Conservation (phyloP, 257 asterid genomes). For the Nicotiana otophora region DNA sequence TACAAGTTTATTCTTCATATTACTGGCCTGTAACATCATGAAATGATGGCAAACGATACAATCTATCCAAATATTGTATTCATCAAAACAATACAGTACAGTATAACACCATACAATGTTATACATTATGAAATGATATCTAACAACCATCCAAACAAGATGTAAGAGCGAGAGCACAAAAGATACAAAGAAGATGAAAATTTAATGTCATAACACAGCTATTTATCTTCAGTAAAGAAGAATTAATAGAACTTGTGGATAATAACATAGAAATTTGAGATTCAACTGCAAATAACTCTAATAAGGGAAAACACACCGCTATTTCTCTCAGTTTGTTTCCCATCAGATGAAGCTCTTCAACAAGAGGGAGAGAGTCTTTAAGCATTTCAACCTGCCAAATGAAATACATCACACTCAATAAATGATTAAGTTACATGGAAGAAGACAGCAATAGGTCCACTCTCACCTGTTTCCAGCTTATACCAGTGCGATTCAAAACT, state of each 20-base stretch:
- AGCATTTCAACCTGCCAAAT: slow-evolving; percentile 70
- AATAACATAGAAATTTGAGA: neutral
- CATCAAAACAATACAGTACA: no score
- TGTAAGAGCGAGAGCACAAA: neutral
- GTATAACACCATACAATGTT: no score
- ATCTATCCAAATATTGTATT: no score
- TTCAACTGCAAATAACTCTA: slow-evolving; percentile 3
- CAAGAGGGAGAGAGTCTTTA: slow-evolving; percentile 52
- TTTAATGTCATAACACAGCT: neutral
- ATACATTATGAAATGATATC: no score
- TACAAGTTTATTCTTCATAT: no score
- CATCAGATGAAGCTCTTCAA: slow-evolving; percentile 89
- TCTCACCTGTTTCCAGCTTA: slow-evolving; percentile 72
- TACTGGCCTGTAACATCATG: no score
- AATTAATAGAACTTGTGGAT: neutral
- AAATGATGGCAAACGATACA: no score
- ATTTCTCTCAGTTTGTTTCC: slow-evolving; percentile 69
- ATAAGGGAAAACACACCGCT: slow-evolving; percentile 34
- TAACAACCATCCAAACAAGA: no score
- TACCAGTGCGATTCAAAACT: slow-evolving; percentile 80
- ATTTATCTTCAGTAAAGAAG: neutral
- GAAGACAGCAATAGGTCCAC: slow-evolving; percentile 9
- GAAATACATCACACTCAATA: slow-evolving; percentile 7
- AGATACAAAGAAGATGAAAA: neutral
- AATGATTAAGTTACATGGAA: slow-evolving; percentile 4